phyloP scores from a whole-genome alignment of 345 rosid genomes.

The Corchorus capsularis region DNA sequence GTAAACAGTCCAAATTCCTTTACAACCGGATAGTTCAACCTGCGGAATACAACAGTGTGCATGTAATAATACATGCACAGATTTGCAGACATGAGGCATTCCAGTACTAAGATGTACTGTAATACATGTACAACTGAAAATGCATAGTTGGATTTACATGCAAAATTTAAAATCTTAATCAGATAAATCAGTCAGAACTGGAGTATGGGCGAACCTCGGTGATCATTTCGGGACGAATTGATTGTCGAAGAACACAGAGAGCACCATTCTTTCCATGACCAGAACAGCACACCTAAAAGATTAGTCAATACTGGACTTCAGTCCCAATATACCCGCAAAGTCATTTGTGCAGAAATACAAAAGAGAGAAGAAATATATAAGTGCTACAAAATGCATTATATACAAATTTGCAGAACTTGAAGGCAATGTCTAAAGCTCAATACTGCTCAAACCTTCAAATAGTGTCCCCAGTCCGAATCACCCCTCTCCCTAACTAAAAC shows the following conservation, averaged over 20 bases:
- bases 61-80: not conserved
- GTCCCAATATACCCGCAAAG: not conserved
- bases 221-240: constrained; percentile 94
- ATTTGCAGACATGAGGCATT: not conserved
- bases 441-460: not conserved
- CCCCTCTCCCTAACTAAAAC: not conserved
- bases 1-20: constrained; percentile 98
- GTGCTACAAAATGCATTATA: not conserved
- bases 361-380: not conserved
- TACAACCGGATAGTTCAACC: constrained; percentile 98
- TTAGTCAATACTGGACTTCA: constrained; percentile 4
- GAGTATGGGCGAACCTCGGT: constrained; percentile 67
- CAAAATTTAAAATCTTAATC: constrained; percentile 8
- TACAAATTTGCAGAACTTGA: not conserved
- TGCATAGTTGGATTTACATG: not conserved
- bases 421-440: constrained; percentile 1
- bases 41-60: constrained; percentile 30
- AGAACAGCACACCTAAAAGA: constrained; percentile 91
- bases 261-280: constrained; percentile 99
- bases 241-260: constrained; percentile 87
- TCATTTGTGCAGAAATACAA: not conserved
- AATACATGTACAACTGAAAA: not conserved
- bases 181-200: not conserved
- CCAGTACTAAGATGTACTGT: not conserved
- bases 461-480: not conserved